phyloP scores from a whole-genome alignment of 1,139 yeast species.

The Trichomonascaceae sp. region DNA sequence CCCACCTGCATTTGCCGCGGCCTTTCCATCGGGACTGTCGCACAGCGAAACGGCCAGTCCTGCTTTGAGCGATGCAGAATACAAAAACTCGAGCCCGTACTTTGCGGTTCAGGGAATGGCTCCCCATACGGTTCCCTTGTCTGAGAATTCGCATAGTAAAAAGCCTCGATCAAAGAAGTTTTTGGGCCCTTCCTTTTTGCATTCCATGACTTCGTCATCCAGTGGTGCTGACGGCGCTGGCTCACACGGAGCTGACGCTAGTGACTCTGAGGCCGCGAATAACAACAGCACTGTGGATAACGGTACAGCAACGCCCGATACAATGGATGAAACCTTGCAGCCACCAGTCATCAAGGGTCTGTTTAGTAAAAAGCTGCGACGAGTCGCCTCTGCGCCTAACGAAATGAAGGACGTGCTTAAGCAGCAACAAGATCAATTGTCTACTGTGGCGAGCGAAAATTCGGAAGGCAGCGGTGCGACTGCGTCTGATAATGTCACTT shows the following conservation, averaged over 20 bases:
- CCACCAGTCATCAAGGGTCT: constrained; percentile 19
- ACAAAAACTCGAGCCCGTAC: constrained; percentile 10
- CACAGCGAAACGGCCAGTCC: constrained; percentile 22
- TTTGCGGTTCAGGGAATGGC: constrained; percentile 46
- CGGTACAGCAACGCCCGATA: not conserved
- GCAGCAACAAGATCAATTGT: constrained; percentile 1
- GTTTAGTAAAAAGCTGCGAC: constrained; percentile 44
- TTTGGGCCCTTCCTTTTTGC: constrained; percentile 2
- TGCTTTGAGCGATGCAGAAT: constrained; percentile 1
- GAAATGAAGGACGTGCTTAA: constrained; percentile 27
- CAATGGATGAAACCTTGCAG: constrained; percentile 1
- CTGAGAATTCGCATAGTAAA: not conserved
- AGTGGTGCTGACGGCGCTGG: not conserved
- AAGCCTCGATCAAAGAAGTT: not conserved
- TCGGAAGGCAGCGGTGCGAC: not conserved
- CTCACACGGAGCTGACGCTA: not conserved
- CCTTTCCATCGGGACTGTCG: constrained; percentile 8
- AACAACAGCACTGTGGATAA: not conserved
- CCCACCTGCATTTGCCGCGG: not conserved
- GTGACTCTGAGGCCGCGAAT: not conserved
- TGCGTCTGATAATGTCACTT: not conserved
- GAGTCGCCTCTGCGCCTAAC: constrained; percentile 77
- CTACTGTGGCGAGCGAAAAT: too few relatives aligned
- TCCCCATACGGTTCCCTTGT: constrained; percentile 29
- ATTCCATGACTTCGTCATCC: constrained; percentile 1